Conservation (phyloP, 164 flowering plant species). For the Tinospora cordifolia region DNA sequence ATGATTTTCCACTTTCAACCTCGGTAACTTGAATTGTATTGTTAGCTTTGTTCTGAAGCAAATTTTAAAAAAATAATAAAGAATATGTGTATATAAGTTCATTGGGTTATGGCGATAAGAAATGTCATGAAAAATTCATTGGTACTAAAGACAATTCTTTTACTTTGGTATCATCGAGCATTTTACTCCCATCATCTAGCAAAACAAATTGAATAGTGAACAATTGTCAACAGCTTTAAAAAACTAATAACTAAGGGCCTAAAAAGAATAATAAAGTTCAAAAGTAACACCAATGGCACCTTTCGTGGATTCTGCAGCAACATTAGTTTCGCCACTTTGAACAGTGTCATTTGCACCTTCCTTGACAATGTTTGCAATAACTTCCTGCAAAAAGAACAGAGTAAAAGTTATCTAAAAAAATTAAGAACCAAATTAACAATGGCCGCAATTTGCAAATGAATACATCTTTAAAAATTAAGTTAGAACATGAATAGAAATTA, state of each 20-base stretch:
- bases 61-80: conserved; percentile 5
- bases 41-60: conserved; percentile 24
- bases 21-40: conserved; percentile 14
- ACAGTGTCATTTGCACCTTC: conserved; percentile 25
- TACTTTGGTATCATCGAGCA: conserved; percentile 27
- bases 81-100: background rate
- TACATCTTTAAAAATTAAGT: background rate
- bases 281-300: background rate
- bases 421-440: conserved; percentile 1
- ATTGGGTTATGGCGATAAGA: background rate
- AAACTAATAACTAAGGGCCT: background rate
- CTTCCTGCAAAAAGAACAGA: conserved; percentile 30
- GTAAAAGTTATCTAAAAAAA: background rate
- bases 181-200: conserved; percentile 11
- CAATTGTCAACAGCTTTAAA: background rate
- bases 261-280: background rate
- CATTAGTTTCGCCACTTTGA: conserved; percentile 4
- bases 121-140: background rate
- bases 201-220: conserved; percentile 27
- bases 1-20: conserved; percentile 42
- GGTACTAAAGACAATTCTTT: conserved; percentile 13
- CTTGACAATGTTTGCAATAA: conserved; percentile 15
- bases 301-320: conserved; percentile 2
- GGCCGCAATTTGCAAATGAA: background rate
- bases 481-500: no score